These are phyloP conservation scores for Jamesozyma rosinii DNA, from an alignment of 805 yeast species.

Conservation along the genomic window DNA sequence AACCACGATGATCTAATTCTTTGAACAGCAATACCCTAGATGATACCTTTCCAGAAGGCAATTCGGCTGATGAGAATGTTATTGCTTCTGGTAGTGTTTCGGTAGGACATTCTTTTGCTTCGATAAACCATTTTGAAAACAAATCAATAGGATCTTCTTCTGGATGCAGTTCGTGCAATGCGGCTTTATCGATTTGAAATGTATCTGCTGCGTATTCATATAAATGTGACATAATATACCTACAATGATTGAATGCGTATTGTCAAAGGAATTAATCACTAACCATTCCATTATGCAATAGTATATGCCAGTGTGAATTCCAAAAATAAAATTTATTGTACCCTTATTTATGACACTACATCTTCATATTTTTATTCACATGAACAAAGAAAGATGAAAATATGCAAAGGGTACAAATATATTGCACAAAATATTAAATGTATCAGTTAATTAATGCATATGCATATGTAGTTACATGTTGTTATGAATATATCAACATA, in stretches of 20 bases:
- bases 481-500: neutral
- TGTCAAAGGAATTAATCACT: no score
- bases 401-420: no score
- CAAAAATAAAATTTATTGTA: no score
- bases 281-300: no score
- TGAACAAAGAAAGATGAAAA: no score
- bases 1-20: conserved; percentile 77
- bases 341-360: no score
- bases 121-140: conserved; percentile 76
- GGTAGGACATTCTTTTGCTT: conserved; percentile 45
- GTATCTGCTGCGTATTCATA: conserved; percentile 34
- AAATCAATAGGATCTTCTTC: conserved; percentile 57
- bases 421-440: no score
- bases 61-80: conserved; percentile 78
- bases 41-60: conserved; percentile 83
- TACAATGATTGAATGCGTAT: no score
- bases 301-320: no score
- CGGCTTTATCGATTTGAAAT: conserved; percentile 68
- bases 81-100: conserved; percentile 71
- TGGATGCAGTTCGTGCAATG: conserved; percentile 47
- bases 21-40: conserved; percentile 77
- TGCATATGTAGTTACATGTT: neutral
- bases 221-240: conserved; percentile 5
- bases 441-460: neutral
- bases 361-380: no score